Percentiles rank a stretch among this genome's conserved stretches.
phyloP scores from a whole-genome alignment of 495 filamentous ascomycete genomes.

The Hypoxylon lienhwacheense region DNA sequence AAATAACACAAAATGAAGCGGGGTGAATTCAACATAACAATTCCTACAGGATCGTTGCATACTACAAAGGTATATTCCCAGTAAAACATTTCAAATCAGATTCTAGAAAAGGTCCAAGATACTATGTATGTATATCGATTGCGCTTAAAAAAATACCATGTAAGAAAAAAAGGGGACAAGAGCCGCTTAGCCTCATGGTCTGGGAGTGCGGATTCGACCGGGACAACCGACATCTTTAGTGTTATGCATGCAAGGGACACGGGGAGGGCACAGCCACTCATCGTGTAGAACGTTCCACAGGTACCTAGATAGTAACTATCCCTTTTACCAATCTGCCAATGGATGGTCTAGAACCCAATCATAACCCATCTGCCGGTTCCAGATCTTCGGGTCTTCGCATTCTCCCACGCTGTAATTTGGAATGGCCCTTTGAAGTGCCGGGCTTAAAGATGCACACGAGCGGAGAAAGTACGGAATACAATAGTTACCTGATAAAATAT shows the following conservation, averaged over 20 bases:
- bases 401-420: slow-evolving; percentile 9
- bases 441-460: too few relatives aligned
- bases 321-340: slow-evolving; percentile 16
- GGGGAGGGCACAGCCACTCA: slow-evolving; percentile 21
- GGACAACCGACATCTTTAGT: slow-evolving; percentile 15
- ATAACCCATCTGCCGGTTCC: slow-evolving; percentile 22
- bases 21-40: too few relatives aligned
- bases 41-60: too few relatives aligned
- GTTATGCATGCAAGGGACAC: slow-evolving; percentile 22
- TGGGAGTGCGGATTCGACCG: slow-evolving; percentile 11
- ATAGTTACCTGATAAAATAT: too few relatives aligned
- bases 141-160: background rate
- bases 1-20: too few relatives aligned
- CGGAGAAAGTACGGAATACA: too few relatives aligned
- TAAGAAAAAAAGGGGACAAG: background rate
- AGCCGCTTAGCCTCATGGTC: slow-evolving; percentile 3
- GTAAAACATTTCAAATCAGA: too few relatives aligned
- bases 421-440: background rate
- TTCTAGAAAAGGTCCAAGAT: too few relatives aligned
- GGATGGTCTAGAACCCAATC: slow-evolving; percentile 18
- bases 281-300: slow-evolving; percentile 26
- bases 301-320: too few relatives aligned
- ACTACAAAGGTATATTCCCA: too few relatives aligned
- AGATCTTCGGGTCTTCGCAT: slow-evolving; percentile 21
- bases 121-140: too few relatives aligned